Percentiles rank a stretch among this genome's conserved stretches.
phyloP scores from a whole-genome alignment of 257 asterid genomes.

The Gentiana macrophylla region DNA sequence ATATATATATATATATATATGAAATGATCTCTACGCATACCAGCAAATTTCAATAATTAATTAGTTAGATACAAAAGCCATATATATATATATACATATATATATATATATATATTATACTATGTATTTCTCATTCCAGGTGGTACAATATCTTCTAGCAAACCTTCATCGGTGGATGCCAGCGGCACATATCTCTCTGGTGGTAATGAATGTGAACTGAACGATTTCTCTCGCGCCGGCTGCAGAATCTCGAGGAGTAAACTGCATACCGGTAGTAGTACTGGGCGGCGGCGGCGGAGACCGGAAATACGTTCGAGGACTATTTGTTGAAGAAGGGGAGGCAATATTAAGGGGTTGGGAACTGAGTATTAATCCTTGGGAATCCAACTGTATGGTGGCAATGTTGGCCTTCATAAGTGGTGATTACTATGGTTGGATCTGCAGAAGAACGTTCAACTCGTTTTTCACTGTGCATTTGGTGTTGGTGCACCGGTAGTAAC shows the following conservation, averaged over 20 bases:
- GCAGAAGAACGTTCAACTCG: slow-evolving; percentile 70
- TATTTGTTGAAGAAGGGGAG: too few species aligned
- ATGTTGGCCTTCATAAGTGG: slow-evolving; percentile 87
- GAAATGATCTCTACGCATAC: too few species aligned
- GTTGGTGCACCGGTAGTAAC: slow-evolving; percentile 86
- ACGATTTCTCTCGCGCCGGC: slow-evolving; percentile 11
- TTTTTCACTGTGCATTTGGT: slow-evolving; percentile 79
- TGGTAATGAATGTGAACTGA: slow-evolving; percentile 9
- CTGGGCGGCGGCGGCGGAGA: too few species aligned
- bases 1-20: too few species aligned
- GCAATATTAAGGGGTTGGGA: slow-evolving; percentile 10
- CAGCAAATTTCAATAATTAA: too few species aligned
- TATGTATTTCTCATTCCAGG: slow-evolving; percentile 41
- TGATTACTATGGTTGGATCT: slow-evolving; percentile 69
- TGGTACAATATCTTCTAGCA: slow-evolving; percentile 75
- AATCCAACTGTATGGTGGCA: slow-evolving; percentile 63
- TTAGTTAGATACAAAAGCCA: too few species aligned
- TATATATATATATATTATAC: slow-evolving; percentile 16
- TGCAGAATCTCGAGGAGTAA: slow-evolving; percentile 20
- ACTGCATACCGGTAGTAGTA: slow-evolving; percentile 15
- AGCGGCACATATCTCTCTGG: slow-evolving; percentile 10
- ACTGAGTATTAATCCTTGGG: slow-evolving; percentile 32
- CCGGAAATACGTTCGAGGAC: too few species aligned
- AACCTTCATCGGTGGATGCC: slow-evolving; percentile 42
- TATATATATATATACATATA: neutral